Conservation (phyloP, 768 basidiomycete species). For the Termitomyces sp. region DNA sequence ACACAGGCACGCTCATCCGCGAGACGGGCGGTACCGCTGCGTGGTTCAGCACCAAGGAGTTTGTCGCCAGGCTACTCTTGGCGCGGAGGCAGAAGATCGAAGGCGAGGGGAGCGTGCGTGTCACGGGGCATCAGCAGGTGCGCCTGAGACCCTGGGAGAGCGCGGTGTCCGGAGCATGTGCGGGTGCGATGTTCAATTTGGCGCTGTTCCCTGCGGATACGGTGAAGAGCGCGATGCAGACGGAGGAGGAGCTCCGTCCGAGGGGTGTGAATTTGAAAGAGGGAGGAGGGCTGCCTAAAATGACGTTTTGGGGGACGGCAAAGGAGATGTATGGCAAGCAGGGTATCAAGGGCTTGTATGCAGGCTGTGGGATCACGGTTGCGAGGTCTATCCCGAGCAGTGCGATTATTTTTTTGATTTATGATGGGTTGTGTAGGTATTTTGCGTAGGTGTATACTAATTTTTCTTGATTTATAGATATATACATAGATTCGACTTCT, state of each 20-base stretch:
- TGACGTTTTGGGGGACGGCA: slow-evolving; percentile 57
- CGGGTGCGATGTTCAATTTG: slow-evolving; percentile 82
- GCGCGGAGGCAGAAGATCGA: slow-evolving; percentile 31
- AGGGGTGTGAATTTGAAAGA: background rate
- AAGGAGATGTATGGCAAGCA: slow-evolving; percentile 68
- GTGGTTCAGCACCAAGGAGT: slow-evolving; percentile 91
- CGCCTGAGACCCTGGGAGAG: slow-evolving; percentile 74
- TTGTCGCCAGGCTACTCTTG: slow-evolving; percentile 59
- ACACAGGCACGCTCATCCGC: slow-evolving; percentile 88
- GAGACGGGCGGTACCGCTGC: slow-evolving; percentile 89
- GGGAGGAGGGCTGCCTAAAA: too few relatives aligned
- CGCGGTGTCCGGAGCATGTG: slow-evolving; percentile 80
- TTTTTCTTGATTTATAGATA: too few relatives aligned
- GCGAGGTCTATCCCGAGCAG: slow-evolving; percentile 80
- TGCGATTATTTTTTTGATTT: slow-evolving; percentile 87
- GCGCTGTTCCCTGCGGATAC: slow-evolving; percentile 95
- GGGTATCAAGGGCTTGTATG: slow-evolving; percentile 78
- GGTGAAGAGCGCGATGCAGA: slow-evolving; percentile 93
- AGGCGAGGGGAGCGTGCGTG: background rate
- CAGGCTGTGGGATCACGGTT: slow-evolving; percentile 86
- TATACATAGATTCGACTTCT: too few relatives aligned
- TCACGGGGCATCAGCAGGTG: slow-evolving; percentile 16
- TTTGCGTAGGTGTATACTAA: slow-evolving; percentile 21
- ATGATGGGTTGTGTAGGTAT: slow-evolving; percentile 59
- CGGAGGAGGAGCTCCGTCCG: slow-evolving; percentile 81